These are phyloP conservation scores for Eleusine coracana DNA, from an alignment of 176 grass and related monocot species.

Conservation along the genomic window DNA sequence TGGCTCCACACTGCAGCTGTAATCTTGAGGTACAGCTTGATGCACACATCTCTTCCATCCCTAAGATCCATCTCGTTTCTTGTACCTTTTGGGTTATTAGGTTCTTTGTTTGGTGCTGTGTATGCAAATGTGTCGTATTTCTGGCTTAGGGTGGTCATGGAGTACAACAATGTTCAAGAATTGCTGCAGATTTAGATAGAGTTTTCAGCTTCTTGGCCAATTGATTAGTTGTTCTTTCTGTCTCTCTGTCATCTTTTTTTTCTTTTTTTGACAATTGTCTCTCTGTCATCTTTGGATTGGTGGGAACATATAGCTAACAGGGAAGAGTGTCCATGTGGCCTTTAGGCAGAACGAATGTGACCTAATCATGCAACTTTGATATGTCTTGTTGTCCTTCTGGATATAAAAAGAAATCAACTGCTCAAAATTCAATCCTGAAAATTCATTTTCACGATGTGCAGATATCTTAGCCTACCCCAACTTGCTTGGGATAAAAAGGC, in stretches of 20 bases:
- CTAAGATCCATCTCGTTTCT: no score
- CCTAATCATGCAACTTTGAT: conserved; percentile 11
- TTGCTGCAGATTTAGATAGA: conserved; percentile 56
- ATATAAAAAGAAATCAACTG: conserved; percentile 40
- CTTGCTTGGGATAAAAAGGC: no score
- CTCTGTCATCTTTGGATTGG: conserved; percentile 35
- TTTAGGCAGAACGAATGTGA: conserved; percentile 37
- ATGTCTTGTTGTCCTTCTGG: conserved; percentile 38
- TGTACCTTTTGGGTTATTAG: no score
- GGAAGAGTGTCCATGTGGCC: conserved; percentile 25
- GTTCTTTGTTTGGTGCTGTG: no score
- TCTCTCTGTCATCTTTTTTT: no score
- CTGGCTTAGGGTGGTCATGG: conserved; percentile 79
- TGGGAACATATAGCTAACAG: conserved; percentile 46
- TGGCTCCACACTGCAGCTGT: no score
- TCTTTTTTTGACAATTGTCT: no score
- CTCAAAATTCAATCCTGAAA: not conserved
- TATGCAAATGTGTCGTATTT: conserved; percentile 16
- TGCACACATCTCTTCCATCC: no score
- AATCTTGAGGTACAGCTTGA: conserved; percentile 1
- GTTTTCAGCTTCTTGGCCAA: conserved; percentile 16
- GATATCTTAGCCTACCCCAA: no score
- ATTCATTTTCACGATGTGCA: conserved; percentile 15
- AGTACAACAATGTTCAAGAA: conserved; percentile 49
- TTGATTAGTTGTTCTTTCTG: conserved; percentile 46